phyloP scores from a whole-genome alignment of 345 rosid genomes.

The Melaleuca quinquenervia region DNA sequence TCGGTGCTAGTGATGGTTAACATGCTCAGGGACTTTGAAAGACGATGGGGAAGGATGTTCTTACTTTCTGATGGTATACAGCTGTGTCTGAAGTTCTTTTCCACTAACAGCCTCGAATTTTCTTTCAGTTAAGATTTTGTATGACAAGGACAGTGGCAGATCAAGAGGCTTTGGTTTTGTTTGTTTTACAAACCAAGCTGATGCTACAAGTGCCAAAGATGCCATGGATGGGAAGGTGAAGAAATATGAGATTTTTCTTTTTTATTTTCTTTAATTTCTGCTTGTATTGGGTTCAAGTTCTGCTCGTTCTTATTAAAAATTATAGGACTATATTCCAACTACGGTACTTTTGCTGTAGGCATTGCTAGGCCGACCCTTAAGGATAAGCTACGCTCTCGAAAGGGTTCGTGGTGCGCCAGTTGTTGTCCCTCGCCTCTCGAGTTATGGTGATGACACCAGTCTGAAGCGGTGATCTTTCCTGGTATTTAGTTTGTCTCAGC shows the following conservation, averaged over 20 bases:
- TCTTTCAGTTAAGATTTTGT: constrained; percentile 51
- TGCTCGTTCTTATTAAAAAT: not conserved
- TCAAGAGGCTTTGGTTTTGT: constrained; percentile 93
- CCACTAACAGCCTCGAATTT: not conserved
- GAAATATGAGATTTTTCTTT: not conserved
- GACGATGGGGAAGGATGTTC: not conserved
- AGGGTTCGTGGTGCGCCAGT: constrained; percentile 78
- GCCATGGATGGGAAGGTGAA: constrained; percentile 92
- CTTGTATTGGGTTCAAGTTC: not conserved
- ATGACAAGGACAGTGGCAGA: constrained; percentile 70
- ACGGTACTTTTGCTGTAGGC: constrained; percentile 33
- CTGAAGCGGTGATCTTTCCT: not conserved
- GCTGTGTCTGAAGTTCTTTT: not conserved
- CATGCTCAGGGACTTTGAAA: not conserved
- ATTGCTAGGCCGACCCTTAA: constrained; percentile 67
- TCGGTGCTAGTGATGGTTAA: not conserved
- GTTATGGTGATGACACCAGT: not conserved
- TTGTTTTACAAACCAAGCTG: constrained; percentile 40
- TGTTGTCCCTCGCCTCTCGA: constrained; percentile 54
- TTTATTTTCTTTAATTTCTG: not conserved
- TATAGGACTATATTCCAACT: not conserved
- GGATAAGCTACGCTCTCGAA: constrained; percentile 63
- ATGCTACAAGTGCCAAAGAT: constrained; percentile 62
- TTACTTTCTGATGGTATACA: not conserved
- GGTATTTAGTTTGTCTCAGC: not conserved